Evolutionary conservation across 768 basidiomycete species (phyloP).

Genomic region (Xerocomellus amylosporus): DNA sequence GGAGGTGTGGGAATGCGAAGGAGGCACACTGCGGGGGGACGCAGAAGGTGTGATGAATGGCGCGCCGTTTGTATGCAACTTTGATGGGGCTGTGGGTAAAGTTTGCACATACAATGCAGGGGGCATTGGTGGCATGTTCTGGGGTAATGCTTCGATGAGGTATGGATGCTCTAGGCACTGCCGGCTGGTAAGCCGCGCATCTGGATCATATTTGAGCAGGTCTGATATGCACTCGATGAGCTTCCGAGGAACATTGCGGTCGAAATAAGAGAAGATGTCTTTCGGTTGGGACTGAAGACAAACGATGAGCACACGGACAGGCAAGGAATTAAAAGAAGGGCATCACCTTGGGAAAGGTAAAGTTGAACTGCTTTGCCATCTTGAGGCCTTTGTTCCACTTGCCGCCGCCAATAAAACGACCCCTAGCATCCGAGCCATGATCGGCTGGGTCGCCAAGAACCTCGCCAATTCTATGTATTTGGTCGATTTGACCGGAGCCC

Average conservation of each 20-base stretch:
- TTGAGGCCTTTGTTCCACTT: constrained; percentile 82
- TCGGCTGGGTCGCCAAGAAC: constrained; percentile 90
- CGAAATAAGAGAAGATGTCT: constrained; percentile 72
- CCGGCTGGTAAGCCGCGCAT: constrained; percentile 76
- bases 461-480: constrained; percentile 86
- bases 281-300: constrained; percentile 56
- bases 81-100: constrained; percentile 35
- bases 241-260: constrained; percentile 69
- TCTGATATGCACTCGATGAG: constrained; percentile 91
- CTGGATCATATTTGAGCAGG: constrained; percentile 89
- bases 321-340: neutral
- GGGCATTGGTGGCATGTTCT: constrained; percentile 64
- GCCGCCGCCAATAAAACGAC: constrained; percentile 78
- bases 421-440: constrained; percentile 73
- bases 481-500: constrained; percentile 88
- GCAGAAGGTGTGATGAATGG: constrained; percentile 39
- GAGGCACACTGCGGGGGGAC: constrained; percentile 44
- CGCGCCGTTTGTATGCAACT: constrained; percentile 36
- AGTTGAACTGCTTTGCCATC: constrained; percentile 84
- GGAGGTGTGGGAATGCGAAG: constrained; percentile 50
- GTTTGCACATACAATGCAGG: constrained; percentile 46
- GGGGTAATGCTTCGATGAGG: constrained; percentile 72
- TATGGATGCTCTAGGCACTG: constrained; percentile 90
- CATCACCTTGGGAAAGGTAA: constrained; percentile 81
- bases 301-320: neutral